Base-by-base conservation (phyloP, 2,329 filamentous ascomycete species). In the Colletotrichum euphorbiae region DNA sequence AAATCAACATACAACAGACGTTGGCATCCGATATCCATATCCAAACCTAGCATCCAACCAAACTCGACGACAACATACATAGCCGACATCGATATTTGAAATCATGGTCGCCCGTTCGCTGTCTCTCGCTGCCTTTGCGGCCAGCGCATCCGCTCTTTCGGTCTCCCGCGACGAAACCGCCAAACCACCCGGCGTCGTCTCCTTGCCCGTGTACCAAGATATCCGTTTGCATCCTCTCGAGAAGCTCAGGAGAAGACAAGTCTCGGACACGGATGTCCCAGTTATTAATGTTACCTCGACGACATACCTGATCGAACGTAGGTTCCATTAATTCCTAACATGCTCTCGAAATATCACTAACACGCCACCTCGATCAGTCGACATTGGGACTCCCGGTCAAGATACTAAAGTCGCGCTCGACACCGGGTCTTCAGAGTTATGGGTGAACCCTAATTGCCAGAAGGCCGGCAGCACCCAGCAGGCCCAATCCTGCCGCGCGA, bases 341-440 rank as follows among this genome's bases (percentile, higher is more conserved):
- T 9, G 24, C 17, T 11, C 59, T 28, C 6, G 28, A 28, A 28
- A 28, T 28, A 28, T 28, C 28, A 28, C 28, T 28, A 6, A 28
- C 28, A 28, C 6, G 28, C 28, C 11, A 38, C 13, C 36, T 12
- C 6, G 33, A 28, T 19, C 24, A 71, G 70, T 71, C 13, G 28
- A 48, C 17, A 59, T 71, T 50, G 83, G 83, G 28, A 79, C 75
- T 2, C 78, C 80, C 3, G 74, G 77, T 1, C 83, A 85, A 70
- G 75, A 72, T 8, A 75, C 85, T 40, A 80, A 81, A 21, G 82
- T 85, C 36, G 78, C 85, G 43, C 77, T 85, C 64, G 83, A 85
- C 67, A 85, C 83, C 0, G 85, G 85, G 11, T 87, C 85, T 5
- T 83, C 82, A 68, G 84, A 86, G 73, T 79, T 87, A 6, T 87